Conservation (phyloP, 2,329 filamentous ascomycete species). For the Alternaria dauci region DNA sequence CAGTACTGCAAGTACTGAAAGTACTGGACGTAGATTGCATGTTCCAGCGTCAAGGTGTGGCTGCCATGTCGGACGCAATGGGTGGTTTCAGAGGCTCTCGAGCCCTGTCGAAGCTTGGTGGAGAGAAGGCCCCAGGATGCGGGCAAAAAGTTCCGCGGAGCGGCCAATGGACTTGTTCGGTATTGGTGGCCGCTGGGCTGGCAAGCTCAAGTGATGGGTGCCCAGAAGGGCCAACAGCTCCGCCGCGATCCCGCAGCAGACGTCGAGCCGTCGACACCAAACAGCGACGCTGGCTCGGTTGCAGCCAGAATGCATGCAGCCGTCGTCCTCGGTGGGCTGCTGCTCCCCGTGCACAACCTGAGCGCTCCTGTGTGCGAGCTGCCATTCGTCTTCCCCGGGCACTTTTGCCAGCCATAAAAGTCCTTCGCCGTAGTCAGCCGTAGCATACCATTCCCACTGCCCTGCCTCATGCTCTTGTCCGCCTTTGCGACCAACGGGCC, state of each 20-base stretch:
- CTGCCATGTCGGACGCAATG: constrained; percentile 1
- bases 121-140: constrained; percentile 8
- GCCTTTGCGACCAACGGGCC: constrained; percentile 32
- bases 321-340: constrained; percentile 9
- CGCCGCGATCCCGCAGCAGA: constrained; percentile 15
- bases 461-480: constrained; percentile 15
- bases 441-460: constrained; percentile 8
- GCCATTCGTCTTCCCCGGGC: constrained; percentile 12
- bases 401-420: constrained; percentile 4
- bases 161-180: constrained; percentile 17
- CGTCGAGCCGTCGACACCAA: constrained; percentile 20
- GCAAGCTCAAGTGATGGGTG: not conserved
- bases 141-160: constrained; percentile 14
- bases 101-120: not conserved
- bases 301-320: constrained; percentile 26
- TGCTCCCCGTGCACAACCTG: constrained; percentile 14
- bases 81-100: not conserved
- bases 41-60: not conserved
- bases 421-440: constrained; percentile 20
- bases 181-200: constrained; percentile 22
- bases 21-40: not conserved
- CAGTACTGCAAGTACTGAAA: not conserved
- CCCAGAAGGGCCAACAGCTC: not conserved
- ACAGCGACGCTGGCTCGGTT: constrained; percentile 17
- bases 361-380: constrained; percentile 8